Percentiles rank a stretch among this genome's conserved stretches.
phyloP scores from a whole-genome alignment of 495 filamentous ascomycete species.

The Jackrogersella minutella region DNA sequence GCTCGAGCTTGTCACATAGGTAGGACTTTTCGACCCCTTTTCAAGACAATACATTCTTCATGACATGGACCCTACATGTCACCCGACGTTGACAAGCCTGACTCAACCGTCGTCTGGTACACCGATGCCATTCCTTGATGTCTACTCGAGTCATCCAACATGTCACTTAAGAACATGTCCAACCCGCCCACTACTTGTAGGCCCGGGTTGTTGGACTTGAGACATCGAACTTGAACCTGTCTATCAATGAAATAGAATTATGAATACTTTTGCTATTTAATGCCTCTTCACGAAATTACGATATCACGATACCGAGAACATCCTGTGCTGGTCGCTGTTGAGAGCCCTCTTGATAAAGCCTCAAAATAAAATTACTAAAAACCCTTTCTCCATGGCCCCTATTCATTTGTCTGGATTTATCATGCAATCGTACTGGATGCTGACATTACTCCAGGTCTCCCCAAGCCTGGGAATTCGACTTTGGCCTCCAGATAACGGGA shows the following conservation, averaged over 20 bases:
- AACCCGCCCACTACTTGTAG: slow-evolving; percentile 1
- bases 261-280: slow-evolving; percentile 2
- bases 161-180: slow-evolving; percentile 18
- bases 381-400: not conserved
- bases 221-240: not conserved
- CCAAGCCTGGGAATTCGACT: slow-evolving; percentile 24
- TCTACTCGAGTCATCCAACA: slow-evolving; percentile 11
- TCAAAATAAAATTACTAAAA: slow-evolving; percentile 9
- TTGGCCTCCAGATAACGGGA: slow-evolving; percentile 1
- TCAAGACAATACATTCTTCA: slow-evolving; percentile 45
- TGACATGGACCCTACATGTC: slow-evolving; percentile 23
- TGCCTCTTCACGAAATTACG: not conserved
- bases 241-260: slow-evolving; percentile 1
- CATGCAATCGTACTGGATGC: slow-evolving; percentile 38
- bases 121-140: slow-evolving; percentile 42
- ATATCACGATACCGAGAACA: slow-evolving; percentile 1
- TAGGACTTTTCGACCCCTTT: slow-evolving; percentile 30
- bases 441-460: slow-evolving; percentile 40
- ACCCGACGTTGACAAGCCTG: slow-evolving; percentile 11
- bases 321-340: slow-evolving; percentile 7
- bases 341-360: not conserved
- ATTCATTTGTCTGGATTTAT: not conserved
- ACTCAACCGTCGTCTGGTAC: slow-evolving; percentile 36
- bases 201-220: not conserved
- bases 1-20: slow-evolving; percentile 31